Evolutionary conservation across 2,329 filamentous ascomycete genomes (phyloP).

Genomic region (Cercospora nicotianae): DNA sequence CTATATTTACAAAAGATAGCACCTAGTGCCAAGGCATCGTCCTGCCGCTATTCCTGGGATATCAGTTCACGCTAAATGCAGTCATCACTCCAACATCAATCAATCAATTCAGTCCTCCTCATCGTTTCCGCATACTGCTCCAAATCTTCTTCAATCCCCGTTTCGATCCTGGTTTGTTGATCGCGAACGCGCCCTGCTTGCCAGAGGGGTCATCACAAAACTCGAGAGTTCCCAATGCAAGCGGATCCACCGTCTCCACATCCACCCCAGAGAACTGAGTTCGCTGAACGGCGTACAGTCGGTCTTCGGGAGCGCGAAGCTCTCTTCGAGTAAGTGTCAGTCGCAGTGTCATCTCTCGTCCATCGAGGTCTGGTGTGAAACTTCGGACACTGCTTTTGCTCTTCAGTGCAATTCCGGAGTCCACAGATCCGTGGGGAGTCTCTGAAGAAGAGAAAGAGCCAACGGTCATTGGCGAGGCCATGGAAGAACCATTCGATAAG

Average conservation of each 20-base stretch:
- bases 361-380: slow-evolving; percentile 22
- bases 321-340: slow-evolving; percentile 94
- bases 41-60: neutral
- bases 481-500: neutral
- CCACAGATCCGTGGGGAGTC: slow-evolving; percentile 37
- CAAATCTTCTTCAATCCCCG: slow-evolving; percentile 32
- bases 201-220: slow-evolving; percentile 40
- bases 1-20: neutral
- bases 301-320: slow-evolving; percentile 71
- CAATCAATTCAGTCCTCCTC: neutral
- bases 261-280: slow-evolving; percentile 27
- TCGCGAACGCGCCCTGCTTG: slow-evolving; percentile 48
- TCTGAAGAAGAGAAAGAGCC: neutral
- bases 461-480: neutral
- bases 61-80: slow-evolving; percentile 3
- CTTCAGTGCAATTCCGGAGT: slow-evolving; percentile 39
- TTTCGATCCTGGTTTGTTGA: slow-evolving; percentile 23
- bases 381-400: slow-evolving; percentile 17
- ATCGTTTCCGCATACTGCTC: slow-evolving; percentile 29
- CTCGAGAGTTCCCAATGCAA: slow-evolving; percentile 57
- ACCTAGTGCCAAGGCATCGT: neutral
- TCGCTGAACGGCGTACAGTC: slow-evolving; percentile 60
- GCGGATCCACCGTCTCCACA: slow-evolving; percentile 47
- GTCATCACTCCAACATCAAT: neutral
- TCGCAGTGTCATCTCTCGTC: slow-evolving; percentile 87